Evolutionary conservation across 352 stramenopile genomes (phyloP), one percentile per base, ranked within the genome.

Genomic region (Pseudoperonospora humuli): DNA sequence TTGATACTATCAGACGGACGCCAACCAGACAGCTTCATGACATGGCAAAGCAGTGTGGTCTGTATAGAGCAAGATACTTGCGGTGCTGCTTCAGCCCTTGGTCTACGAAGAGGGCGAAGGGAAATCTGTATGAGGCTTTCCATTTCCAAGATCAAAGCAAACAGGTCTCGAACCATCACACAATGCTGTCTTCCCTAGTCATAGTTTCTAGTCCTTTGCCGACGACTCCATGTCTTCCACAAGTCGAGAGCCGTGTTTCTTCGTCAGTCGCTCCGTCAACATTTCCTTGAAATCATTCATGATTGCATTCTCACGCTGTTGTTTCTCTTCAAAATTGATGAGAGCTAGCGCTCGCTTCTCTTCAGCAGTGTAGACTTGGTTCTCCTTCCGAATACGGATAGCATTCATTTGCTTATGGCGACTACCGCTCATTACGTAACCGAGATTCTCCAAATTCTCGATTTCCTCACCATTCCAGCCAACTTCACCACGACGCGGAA

Each of bases 281-380:
- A 95, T 97, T 32, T 93, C 76, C 50, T 95, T 84, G 63, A 98
- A 98, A 64, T 98, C 93, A 66, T 92, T 88, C 86, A 99, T 87
- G 50, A 99, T 79, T n/a, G 85, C 76, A 52, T 96, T 96, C 59
- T 99, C 95, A 48, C 96, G 96, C 74, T 98, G 94, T 63, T 98
- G 93, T 64, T 98, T 98, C 67, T 99, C 95, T 65, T 99, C 96
- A 56, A 98, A 96, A 53, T 96, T 98, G 61, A 99, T 98, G 31
- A 98, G 72, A 40, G 96, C 96, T 31, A 99, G 76, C 7, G 95
- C 96, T 20, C 94, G 82, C 64, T 98, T 97, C 72, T 99, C 96
- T 67, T 99, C 96, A 9, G 96, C 95, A 40, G 87, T 97, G 73
- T 98, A 99, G 45, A 99, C 95, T 64, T 99, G 96, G 75, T 99